Percentiles rank a stretch among this genome's conserved stretches.
These are phyloP conservation scores for Ceriops tagal DNA, from an alignment of 345 rosid genomes.

Conservation along the genomic window DNA sequence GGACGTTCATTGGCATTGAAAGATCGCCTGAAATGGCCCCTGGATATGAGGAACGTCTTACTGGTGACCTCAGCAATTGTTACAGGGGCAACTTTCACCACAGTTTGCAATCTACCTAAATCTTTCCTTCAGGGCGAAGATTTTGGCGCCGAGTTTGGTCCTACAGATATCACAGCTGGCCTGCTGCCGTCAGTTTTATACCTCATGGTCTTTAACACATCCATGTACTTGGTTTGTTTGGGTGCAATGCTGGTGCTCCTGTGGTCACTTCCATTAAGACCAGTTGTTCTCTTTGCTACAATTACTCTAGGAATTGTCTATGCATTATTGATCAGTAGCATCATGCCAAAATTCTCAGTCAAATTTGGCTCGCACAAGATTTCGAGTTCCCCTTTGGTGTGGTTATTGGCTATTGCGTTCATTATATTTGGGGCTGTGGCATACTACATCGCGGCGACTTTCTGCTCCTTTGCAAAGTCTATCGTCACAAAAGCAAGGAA, in stretches of 20 bases:
- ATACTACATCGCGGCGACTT: not conserved
- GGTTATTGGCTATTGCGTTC: not conserved
- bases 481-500: not conserved
- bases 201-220: conserved; percentile 11
- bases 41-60: conserved; percentile 12
- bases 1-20: not conserved
- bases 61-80: conserved; percentile 10
- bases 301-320: not conserved
- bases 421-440: not conserved
- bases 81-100: conserved; percentile 5
- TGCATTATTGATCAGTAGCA: too few relatives aligned
- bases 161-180: not conserved
- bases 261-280: conserved; percentile 7
- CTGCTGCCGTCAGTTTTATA: conserved; percentile 10
- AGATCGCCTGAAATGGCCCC: not conserved
- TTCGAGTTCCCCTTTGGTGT: not conserved
- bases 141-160: too few relatives aligned
- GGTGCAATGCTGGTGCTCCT: conserved; percentile 1
- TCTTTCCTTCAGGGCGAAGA: not conserved
- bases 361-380: not conserved
- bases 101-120: conserved; percentile 7
- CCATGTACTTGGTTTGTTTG: conserved; percentile 3
- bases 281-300: conserved; percentile 10
- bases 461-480: not conserved
- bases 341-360: too few relatives aligned